Conservation (phyloP, 164 flowering plant species). For the Buxus sempervirens region DNA sequence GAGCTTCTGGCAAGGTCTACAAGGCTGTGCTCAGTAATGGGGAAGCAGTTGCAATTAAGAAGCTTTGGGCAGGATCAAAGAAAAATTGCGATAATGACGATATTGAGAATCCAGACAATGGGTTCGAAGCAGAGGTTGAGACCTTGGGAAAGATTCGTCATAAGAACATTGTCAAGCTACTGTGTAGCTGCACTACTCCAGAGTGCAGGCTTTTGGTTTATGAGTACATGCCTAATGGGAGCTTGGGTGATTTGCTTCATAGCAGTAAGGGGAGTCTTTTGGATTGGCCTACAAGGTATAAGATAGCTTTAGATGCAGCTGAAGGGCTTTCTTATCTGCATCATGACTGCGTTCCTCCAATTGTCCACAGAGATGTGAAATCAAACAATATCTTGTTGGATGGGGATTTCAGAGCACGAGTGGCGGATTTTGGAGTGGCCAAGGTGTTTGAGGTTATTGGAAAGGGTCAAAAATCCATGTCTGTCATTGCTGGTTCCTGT, state of each 20-base stretch:
- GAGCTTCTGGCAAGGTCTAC: conserved; percentile 72
- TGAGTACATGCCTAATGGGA: conserved; percentile 78
- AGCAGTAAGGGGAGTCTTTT: conserved; percentile 45
- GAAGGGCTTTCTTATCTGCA: conserved; percentile 76
- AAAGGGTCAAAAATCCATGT: conserved; percentile 53
- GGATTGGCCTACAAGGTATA: conserved; percentile 60
- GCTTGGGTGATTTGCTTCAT: conserved; percentile 71
- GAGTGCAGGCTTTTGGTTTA: conserved; percentile 66
- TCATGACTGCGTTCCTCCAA: conserved; percentile 71
- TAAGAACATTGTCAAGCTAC: conserved; percentile 65
- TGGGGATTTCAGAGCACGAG: conserved; percentile 53
- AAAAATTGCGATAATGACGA: conserved; percentile 18
- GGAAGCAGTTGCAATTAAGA: conserved; percentile 71
- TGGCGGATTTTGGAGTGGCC: conserved; percentile 78
- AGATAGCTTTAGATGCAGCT: conserved; percentile 62
- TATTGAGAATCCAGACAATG: conserved; percentile 30
- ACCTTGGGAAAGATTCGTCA: conserved; percentile 70
- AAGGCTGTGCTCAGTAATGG: conserved; percentile 58
- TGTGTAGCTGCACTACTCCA: conserved; percentile 53
- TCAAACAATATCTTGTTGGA: conserved; percentile 70
- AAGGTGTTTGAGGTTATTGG: conserved; percentile 36
- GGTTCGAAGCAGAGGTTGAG: conserved; percentile 59
- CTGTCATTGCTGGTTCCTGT: conserved; percentile 71
- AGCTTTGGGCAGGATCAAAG: conserved; percentile 37
- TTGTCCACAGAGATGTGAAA: conserved; percentile 71